Base-by-base conservation (phyloP, 2,329 filamentous ascomycete species). In the Fusarium sambucinum region DNA sequence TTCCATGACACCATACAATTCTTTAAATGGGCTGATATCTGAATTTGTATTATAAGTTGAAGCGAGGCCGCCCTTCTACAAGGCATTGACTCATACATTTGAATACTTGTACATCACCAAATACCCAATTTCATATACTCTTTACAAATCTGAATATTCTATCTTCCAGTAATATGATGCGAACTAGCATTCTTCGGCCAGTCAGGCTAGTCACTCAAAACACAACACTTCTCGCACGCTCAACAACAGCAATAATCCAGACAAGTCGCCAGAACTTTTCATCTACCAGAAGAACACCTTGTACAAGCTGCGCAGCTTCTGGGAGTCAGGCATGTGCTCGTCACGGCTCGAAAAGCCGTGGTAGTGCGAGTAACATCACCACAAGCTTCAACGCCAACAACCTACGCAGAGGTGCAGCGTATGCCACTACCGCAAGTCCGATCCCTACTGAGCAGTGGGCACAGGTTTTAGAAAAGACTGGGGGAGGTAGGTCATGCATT, bases 391-490 rank as follows among this genome's bases (percentile, higher is more conserved):
- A 47, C 17, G 21, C 45, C 25, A 47, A 19, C 45, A 70, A 53
- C 30, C 30, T 46, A 2, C 40, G 42, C 35, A 73, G 72, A 45
- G 17, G 58, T 16, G 64, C 71, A 5, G 46, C 69, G 21, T 73
- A 73, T 16, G 69, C 71, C 17, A 73, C 71, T 19, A 37, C 69
- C 25, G 59, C 69, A 23, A 58, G 40, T 2, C 60, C 70, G 7
- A 25, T 97, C 74, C 94, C 94, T 53, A 88, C 85, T 32, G 90
- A 89, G 79, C 94, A 97, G 84, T 95, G 91, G 92, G 94, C 94
- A 38, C 92, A 95, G 80, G 92, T 97, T 70, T 83, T 94, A 71
- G 91, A 96, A 79, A 86, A 92, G 83, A 89, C 85, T 58, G 92
- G 92, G 65, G 89, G 88, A 47, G 85, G 89, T 82, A 82, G 75